Evolutionary conservation across 768 basidiomycete species (phyloP).

Genomic region (Tricholoma saponaceum): DNA sequence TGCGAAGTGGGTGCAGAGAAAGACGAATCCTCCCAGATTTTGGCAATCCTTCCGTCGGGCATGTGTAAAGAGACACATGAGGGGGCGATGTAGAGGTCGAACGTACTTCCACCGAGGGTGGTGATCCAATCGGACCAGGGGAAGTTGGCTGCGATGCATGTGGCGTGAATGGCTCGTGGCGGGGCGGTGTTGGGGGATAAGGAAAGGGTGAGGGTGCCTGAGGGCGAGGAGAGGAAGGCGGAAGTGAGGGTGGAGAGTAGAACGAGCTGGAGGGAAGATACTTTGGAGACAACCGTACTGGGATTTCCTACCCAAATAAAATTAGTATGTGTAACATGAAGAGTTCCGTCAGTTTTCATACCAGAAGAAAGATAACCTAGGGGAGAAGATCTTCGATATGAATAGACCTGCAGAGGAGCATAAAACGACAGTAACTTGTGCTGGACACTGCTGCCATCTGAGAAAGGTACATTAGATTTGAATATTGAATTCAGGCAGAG

Average conservation of each 20-base stretch:
- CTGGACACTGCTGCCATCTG: no score
- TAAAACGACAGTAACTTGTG: no score
- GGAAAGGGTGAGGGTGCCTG: slow-evolving; percentile 19
- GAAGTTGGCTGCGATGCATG: slow-evolving; percentile 29
- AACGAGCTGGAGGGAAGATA: slow-evolving; percentile 24
- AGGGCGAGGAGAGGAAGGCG: slow-evolving; percentile 11
- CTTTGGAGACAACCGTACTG: no score
- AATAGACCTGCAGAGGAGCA: no score
- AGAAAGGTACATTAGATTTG: slow-evolving; percentile 3
- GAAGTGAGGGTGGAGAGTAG: slow-evolving; percentile 28
- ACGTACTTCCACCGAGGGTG: slow-evolving; percentile 28
- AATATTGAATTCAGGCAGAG: slow-evolving; percentile 11
- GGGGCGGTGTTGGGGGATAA: slow-evolving; percentile 25
- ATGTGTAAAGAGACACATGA: slow-evolving; percentile 23
- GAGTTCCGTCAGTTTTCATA: no score
- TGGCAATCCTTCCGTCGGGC: slow-evolving; percentile 19
- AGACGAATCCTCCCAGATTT: slow-evolving; percentile 23
- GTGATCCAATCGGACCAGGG: slow-evolving; percentile 34
- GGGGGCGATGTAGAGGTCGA: slow-evolving; percentile 30
- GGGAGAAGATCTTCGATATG: no score
- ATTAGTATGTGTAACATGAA: no score
- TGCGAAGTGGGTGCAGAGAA: slow-evolving; percentile 12
- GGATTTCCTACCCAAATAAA: no score
- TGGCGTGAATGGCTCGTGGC: slow-evolving; percentile 31
- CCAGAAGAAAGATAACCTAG: no score